Base-by-base conservation (phyloP, 306 rosid genomes). In the Quercus dentata region DNA sequence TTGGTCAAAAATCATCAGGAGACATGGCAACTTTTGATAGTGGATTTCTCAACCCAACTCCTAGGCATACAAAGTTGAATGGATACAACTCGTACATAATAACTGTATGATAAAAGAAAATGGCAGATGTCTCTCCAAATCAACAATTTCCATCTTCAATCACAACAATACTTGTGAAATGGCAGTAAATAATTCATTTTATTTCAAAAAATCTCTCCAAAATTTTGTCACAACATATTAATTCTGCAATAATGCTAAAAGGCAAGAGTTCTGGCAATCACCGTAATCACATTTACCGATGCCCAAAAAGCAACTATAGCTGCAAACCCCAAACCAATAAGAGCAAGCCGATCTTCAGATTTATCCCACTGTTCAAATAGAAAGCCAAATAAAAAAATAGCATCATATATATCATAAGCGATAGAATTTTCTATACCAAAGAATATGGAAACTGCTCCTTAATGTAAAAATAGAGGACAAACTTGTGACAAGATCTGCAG, bases 281-380 rank as follows among this genome's bases (percentile, higher is more conserved):
- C 97, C 70, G 91, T 38, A 51, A 94, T 74, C 57, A 91, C 73
- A 81, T 91, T 91, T 28, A 89, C 68, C 5, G 94, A 80, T 21
- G 97, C 86, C 98, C 97, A 91, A 63, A 88, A 6, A 31, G 86
- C 91, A 38, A 82, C 97, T 62, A 94, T 20, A 73, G 89, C 90
- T 76, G 98, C 85, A 88, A 94, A 94, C 64, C 98, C 98, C 78
- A 94, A 83, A 63, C 93, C 97, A 28, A 91, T 9, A 49, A 94
- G 87, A 62, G 88, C 97, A 30, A 84, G 6, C 31, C 97, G 88
- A 79, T 94, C 97, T 83, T 91, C 97, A 12, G 92, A 84, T 58
- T 81, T 75, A 81, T 86, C 91, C 97, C 95, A 94, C 97, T 94
- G 86, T 79, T 79, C 77, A 8, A 46, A 76, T 75, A 80, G 58